phyloP scores from a whole-genome alignment of 1,284 basidiomycete genomes.

The Sparassis latifolia region DNA sequence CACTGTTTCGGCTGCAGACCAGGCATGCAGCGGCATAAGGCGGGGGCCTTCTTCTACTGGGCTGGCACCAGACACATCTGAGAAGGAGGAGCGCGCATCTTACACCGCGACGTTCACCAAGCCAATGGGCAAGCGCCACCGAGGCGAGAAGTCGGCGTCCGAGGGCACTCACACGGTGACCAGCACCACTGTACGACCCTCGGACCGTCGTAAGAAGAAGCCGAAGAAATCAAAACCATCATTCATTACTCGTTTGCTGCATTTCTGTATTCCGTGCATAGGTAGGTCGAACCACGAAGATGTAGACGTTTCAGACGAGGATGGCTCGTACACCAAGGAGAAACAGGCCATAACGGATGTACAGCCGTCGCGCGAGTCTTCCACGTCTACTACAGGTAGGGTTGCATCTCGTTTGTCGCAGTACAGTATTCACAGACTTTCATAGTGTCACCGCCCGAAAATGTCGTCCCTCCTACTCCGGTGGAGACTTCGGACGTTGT shows the following conservation, averaged over 20 bases:
- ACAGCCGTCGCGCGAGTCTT: conserved; percentile 18
- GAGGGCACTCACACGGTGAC: conserved; percentile 27
- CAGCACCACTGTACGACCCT: conserved; percentile 21
- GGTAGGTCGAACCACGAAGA: conserved; percentile 3
- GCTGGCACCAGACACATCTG: neutral
- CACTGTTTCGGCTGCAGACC: conserved; percentile 3
- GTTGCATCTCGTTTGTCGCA: too few relatives aligned
- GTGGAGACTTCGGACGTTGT: conserved; percentile 15
- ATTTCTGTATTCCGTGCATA: conserved; percentile 42
- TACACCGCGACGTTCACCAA: conserved; percentile 12
- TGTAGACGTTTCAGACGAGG: too few relatives aligned
- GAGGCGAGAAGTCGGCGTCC: conserved; percentile 24
- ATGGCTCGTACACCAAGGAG: conserved; percentile 19
- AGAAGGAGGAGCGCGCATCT: conserved; percentile 13
- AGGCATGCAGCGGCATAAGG: neutral
- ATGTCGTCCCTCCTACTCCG: conserved; percentile 51
- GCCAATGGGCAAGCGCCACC: conserved; percentile 18
- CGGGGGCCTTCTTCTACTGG: conserved; percentile 3
- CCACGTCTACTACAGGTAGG: conserved; percentile 16
- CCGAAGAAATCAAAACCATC: conserved; percentile 32
- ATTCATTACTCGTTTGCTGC: conserved; percentile 38
- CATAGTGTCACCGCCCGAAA: conserved; percentile 17
- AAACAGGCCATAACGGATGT: conserved; percentile 19
- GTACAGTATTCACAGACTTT: neutral
- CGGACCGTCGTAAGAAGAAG: conserved; percentile 14